Evolutionary conservation across 176 grass and related monocot species (phyloP).

Genomic region (Aegilops bicornis): DNA sequence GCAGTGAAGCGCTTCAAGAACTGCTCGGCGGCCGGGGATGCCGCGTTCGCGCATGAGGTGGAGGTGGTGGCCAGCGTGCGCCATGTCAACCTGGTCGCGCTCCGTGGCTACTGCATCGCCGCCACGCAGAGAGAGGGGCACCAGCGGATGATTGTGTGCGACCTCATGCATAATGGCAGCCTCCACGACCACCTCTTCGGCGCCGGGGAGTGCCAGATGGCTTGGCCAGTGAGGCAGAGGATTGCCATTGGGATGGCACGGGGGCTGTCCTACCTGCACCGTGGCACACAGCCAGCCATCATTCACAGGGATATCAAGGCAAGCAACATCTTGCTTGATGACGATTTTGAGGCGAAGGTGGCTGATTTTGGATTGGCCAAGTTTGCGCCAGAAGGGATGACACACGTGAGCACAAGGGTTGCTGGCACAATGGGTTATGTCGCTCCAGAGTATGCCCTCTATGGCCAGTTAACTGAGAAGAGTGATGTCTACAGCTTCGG

Average conservation of each 20-base stretch:
- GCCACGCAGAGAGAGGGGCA: slow-evolving; percentile 75
- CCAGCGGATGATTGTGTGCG: slow-evolving; percentile 88
- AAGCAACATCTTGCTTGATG: slow-evolving; percentile 80
- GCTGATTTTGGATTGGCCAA: slow-evolving; percentile 95
- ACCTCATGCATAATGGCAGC: slow-evolving; percentile 92
- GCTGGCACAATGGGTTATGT: slow-evolving; percentile 91
- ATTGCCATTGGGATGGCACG: slow-evolving; percentile 77
- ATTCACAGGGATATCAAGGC: slow-evolving; percentile 99
- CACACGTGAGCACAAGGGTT: slow-evolving; percentile 88
- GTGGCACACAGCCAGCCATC: slow-evolving; percentile 61
- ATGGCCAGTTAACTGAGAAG: slow-evolving; percentile 95
- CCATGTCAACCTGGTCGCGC: slow-evolving; percentile 76
- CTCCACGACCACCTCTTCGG: slow-evolving; percentile 82
- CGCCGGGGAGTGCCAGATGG: slow-evolving; percentile 38
- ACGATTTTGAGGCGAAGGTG: slow-evolving; percentile 78
- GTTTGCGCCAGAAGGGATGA: slow-evolving; percentile 91
- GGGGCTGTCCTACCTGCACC: slow-evolving; percentile 74
- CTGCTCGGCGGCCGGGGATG: slow-evolving; percentile 68
- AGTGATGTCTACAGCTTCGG: slow-evolving; percentile 91
- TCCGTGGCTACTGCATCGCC: slow-evolving; percentile 84
- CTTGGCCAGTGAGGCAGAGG: slow-evolving; percentile 74
- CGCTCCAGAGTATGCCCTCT: slow-evolving; percentile 82
- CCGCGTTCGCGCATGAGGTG: slow-evolving; percentile 83
- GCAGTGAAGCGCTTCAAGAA: slow-evolving; percentile 97
- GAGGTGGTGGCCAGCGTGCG: slow-evolving; percentile 95